Base-by-base conservation (phyloP, 2,329 filamentous ascomycete genomes). In the Sodiomyces alkalinus region DNA sequence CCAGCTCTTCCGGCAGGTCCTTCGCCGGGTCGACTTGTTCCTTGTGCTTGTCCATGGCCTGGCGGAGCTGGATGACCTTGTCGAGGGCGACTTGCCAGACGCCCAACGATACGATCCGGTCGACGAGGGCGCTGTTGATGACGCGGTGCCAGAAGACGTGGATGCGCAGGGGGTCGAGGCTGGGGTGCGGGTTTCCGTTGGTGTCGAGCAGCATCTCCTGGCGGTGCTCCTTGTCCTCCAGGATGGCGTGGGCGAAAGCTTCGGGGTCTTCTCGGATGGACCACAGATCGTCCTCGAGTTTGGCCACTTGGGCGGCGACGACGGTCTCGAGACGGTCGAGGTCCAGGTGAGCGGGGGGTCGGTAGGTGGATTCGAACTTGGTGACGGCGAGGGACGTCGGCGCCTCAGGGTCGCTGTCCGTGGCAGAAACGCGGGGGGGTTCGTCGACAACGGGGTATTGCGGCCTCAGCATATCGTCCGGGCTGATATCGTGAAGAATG, bases 191-290 rank as follows among this genome's bases (percentile, higher is more conserved):
- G 3, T 44, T 31, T 11, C 54, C 53, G 4, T 40, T 16, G 0
- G 31, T 36, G 29, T 67, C 62, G n/a, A 43, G 52, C 12, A 67
- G 12, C 29, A 49, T 42, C 26, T 65, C 56, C 7, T 45, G 42
- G 1, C 55, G 47, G 38, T 73, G 68, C 9, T 68, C 62, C 14
- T 47, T 51, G 17, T 41, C 39, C 2, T 66, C 59, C 7, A 41
- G 35, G 2, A 69, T 23, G 1, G 45, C 30, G 2, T 63, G 49
- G 4, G 52, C 44, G 35, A 74, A 74, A 44, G 72, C 74, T 1
- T 46, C 46, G 0, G 69, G 68, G 39, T 76, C 71, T 38, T 76
- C 69, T 6, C 68, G 55, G 3, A 76, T 46, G 0, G 54, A 39
- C 57, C 58, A 67, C 0, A 72, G 23, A 37, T 73, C 64, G 41